A percentile compares a stretch with the other conserved stretches of the same genome.
phyloP scores from a whole-genome alignment of 345 rosid genomes.

The Brassica cretica region DNA sequence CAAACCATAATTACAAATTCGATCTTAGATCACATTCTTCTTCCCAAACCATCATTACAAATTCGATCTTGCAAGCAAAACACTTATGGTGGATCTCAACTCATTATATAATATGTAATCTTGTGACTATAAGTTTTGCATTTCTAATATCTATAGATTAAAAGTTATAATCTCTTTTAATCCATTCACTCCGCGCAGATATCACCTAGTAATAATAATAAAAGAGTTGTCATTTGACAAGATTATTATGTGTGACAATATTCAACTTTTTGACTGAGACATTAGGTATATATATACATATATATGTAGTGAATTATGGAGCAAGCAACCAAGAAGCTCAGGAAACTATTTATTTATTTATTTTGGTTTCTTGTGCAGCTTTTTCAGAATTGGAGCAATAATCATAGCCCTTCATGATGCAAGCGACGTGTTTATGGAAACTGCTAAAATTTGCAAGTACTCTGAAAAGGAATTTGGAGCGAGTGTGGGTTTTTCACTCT shows the following conservation, averaged over 20 bases:
- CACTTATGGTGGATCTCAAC: no score
- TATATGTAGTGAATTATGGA: not conserved
- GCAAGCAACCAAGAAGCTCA: not conserved
- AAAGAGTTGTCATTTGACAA: not conserved
- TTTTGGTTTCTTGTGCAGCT: conserved; percentile 46
- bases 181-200: no score
- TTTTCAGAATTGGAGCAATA: conserved; percentile 80
- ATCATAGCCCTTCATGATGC: conserved; percentile 91
- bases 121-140: no score
- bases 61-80: no score
- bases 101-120: no score
- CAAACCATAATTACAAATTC: no score
- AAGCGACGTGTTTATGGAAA: conserved; percentile 87
- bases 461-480: conserved; percentile 87
- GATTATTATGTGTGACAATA: not conserved
- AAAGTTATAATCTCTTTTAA: no score
- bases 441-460: conserved; percentile 89
- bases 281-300: not conserved
- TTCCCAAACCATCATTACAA: no score
- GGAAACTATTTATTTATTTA: not conserved
- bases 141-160: no score
- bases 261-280: not conserved
- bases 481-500: conserved; percentile 84
- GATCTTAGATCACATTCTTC: no score
- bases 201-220: not conserved